phyloP scores from a whole-genome alignment of 2,329 filamentous ascomycete species.

The Neonectria neomacrospora region DNA sequence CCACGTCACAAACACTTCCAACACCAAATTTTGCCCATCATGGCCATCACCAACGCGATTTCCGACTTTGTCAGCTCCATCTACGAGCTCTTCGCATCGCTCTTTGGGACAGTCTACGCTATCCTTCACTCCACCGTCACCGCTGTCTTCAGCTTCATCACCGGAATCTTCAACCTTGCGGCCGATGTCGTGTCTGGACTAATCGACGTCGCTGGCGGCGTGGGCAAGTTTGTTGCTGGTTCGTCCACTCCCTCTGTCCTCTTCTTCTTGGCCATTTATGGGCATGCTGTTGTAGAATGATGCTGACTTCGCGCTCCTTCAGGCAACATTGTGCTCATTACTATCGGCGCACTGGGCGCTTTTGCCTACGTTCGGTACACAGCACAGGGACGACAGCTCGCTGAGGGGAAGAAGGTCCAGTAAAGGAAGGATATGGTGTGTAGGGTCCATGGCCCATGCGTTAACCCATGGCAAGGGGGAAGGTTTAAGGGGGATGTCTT shows the following conservation, averaged over 20 bases:
- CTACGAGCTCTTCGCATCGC: conserved; percentile 54
- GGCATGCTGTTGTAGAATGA: background rate
- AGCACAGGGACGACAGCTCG: conserved; percentile 44
- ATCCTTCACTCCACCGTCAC: conserved; percentile 49
- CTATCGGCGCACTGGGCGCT: conserved; percentile 47
- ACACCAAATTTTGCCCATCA: conserved; percentile 31
- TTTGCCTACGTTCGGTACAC: conserved; percentile 51
- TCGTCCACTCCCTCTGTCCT: conserved; percentile 21
- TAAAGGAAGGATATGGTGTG: conserved; percentile 24
- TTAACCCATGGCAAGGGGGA: background rate
- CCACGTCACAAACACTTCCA: background rate
- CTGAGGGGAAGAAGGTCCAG: conserved; percentile 47
- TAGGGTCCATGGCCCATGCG: background rate
- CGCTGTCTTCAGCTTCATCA: conserved; percentile 51
- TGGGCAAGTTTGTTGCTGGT: conserved; percentile 55
- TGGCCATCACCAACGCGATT: conserved; percentile 52
- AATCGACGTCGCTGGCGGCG: conserved; percentile 52
- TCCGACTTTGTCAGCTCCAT: conserved; percentile 54
- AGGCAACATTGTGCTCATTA: conserved; percentile 53
- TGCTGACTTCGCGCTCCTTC: background rate
- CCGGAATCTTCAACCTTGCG: conserved; percentile 50
- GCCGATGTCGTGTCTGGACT: conserved; percentile 51
- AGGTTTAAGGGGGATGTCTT: conserved; percentile 8
- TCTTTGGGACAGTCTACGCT: conserved; percentile 50
- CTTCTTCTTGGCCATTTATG: background rate